Conservation (phyloP, 129 eudicot species). For the Tagetes patula region DNA sequence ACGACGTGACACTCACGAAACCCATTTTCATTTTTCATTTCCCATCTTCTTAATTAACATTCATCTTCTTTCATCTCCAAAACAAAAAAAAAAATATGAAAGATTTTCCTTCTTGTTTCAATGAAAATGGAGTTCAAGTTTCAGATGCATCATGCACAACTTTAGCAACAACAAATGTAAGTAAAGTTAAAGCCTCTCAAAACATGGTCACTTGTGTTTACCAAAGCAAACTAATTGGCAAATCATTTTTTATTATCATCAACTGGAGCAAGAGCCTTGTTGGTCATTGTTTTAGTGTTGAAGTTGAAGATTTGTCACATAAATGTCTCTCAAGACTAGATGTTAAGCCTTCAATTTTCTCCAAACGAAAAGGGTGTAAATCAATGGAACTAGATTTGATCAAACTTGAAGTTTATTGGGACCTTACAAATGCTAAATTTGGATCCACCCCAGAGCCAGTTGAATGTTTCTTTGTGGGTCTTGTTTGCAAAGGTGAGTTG, state of each 20-base stretch:
- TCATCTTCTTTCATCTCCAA: no score
- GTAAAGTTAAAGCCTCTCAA: conserved; percentile 61
- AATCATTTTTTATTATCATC: conserved; percentile 58
- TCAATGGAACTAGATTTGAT: conserved; percentile 44
- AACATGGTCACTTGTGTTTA: conserved; percentile 61
- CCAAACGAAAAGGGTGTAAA: conserved; percentile 71
- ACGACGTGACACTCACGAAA: conserved; percentile 42
- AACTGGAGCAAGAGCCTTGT: conserved; percentile 74
- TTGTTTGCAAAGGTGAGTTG: conserved; percentile 53
- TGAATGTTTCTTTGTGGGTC: conserved; percentile 61
- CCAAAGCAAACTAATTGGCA: conserved; percentile 61
- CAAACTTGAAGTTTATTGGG: conserved; percentile 70
- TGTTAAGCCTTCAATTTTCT: conserved; percentile 70
- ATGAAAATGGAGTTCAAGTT: conserved; percentile 82
- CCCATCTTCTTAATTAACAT: no score
- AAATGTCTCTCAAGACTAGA: conserved; percentile 58
- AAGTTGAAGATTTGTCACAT: conserved; percentile 52
- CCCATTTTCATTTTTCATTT: conserved; percentile 19
- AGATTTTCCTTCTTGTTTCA: conserved; percentile 92
- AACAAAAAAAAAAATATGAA: conserved; percentile 40
- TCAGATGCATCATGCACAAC: conserved; percentile 80
- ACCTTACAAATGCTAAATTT: conserved; percentile 64
- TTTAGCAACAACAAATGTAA: conserved; percentile 30
- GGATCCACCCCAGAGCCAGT: conserved; percentile 79
- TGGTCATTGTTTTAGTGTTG: conserved; percentile 77